Base-by-base conservation (phyloP, 768 basidiomycete genomes). In the Pleurotus ostreatus region DNA sequence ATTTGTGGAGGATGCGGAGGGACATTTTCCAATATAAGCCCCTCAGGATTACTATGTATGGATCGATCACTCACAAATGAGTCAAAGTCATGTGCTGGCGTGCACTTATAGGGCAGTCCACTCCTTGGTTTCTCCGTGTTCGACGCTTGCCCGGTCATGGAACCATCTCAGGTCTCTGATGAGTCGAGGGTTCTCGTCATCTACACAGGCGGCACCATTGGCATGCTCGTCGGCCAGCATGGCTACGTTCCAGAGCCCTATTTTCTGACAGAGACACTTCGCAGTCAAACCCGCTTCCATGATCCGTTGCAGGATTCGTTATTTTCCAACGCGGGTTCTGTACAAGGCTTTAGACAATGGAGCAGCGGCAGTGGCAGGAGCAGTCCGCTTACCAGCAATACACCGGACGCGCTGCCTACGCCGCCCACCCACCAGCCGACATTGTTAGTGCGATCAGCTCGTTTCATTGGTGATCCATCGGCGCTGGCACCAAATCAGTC, bases 151-250 rank as follows among this genome's bases (percentile, higher is more conserved):
- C 62, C 58, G 57, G 30, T 38, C 53, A 83, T 88, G 86, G 82
- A 84, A 59, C 60, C 72, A 13, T 70, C 74, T 45, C 74, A 78
- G 49, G 61, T 73, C 34, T 66, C 80, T 16, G 83, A 89, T 59
- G 91, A 94, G 64, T 84, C 89, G 9, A 79, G 82, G 53, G 89
- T 94, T n/a, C 84, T 94, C 52, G 78, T 94, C 57, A 86, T 94
- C 25, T 94, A 94, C 74, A 94, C 93, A 37, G 92, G 89, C 26
- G 93, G 93, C 13, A 95, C 93, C 0, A 93, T 95, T 61, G 91
- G 90, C 15, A 92, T 92, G 89, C 84, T 92, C 45, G 79, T 89
- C 37, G 84, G 86, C 34, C 75, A 85, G 34, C 80, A 83, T 58
- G 88, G 89, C 59, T 91, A 90, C 65, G 85, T 89, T 18, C 89